A percentile compares a stretch with the other conserved stretches of the same genome.
Conservation (phyloP, 2,329 filamentous ascomycete species). For the Tolypocladium inflatum region DNA sequence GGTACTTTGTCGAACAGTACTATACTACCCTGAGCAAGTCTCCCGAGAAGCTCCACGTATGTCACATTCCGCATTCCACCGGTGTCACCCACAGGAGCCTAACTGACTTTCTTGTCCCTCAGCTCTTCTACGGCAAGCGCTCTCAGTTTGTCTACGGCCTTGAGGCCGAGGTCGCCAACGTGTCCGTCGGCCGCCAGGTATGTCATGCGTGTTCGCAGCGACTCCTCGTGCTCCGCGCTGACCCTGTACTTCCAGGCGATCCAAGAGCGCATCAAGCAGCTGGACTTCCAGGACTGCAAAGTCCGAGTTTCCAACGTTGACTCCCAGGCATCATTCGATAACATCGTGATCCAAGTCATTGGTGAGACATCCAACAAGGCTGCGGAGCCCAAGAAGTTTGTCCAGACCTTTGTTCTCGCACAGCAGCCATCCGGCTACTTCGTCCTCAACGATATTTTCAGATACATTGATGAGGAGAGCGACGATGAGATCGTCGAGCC, state of each 20-base stretch:
- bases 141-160: slow-evolving; percentile 91
- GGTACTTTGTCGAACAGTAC: slow-evolving; percentile 99
- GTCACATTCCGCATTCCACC: slow-evolving; percentile 14
- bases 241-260: slow-evolving; percentile 56
- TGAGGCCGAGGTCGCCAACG: slow-evolving; percentile 79
- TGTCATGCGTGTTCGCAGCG: slow-evolving; percentile 2
- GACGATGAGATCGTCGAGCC: slow-evolving; percentile 52
- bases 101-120: background rate
- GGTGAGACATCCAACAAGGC: slow-evolving; percentile 95
- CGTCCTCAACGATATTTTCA: slow-evolving; percentile 95
- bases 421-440: slow-evolving; percentile 96
- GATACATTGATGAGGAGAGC: slow-evolving; percentile 77
- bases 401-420: slow-evolving; percentile 94
- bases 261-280: slow-evolving; percentile 84
- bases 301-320: slow-evolving; percentile 97
- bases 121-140: slow-evolving; percentile 92
- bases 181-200: slow-evolving; percentile 82
- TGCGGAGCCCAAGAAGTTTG: slow-evolving; percentile 87
- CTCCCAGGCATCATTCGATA: slow-evolving; percentile 82
- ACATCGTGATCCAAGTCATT: slow-evolving; percentile 96
- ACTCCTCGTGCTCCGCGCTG: slow-evolving; percentile 1
- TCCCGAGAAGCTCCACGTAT: slow-evolving; percentile 81
- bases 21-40: slow-evolving; percentile 94
- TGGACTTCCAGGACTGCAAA: slow-evolving; percentile 96
- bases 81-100: background rate